A percentile compares a stretch with the other conserved stretches of the same genome.
Conservation (phyloP, 805 yeast species). For the Candida xyloterini region DNA sequence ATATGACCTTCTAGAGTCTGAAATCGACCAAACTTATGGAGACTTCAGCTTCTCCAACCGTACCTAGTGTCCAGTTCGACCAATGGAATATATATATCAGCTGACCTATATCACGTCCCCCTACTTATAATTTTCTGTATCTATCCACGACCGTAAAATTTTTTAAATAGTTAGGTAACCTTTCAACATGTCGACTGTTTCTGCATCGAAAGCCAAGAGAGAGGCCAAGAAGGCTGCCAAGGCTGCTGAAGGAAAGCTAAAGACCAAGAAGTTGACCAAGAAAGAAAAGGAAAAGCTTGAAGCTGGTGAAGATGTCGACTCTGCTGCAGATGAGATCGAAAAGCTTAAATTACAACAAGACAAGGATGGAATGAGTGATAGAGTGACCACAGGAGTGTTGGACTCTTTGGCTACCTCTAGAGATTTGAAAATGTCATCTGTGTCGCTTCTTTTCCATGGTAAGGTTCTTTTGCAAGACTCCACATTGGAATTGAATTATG, state of each 20-base stretch:
- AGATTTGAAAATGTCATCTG: conserved; percentile 88
- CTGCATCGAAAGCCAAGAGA: conserved; percentile 97
- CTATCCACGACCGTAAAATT: conserved; percentile 19
- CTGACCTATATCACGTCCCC: conserved; percentile 1
- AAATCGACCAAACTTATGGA: conserved; percentile 37
- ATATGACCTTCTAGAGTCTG: conserved; percentile 47
- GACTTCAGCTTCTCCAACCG: conserved; percentile 22
- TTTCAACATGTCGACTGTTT: conserved; percentile 45
- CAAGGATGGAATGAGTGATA: conserved; percentile 89
- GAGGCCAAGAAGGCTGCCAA: conserved; percentile 95
- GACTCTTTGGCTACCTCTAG: conserved; percentile 86
- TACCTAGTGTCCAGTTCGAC: conserved; percentile 1
- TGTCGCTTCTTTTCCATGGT: conserved; percentile 94
- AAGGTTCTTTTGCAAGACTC: conserved; percentile 94
- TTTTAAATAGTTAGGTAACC: conserved; percentile 12
- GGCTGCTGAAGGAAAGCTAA: conserved; percentile 72
- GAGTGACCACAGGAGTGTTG: conserved; percentile 97
- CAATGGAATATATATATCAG: not conserved
- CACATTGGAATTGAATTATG: conserved; percentile 87
- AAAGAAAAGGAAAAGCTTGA: conserved; percentile 45
- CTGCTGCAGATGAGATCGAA: conserved; percentile 70
- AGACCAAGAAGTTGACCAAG: conserved; percentile 61
- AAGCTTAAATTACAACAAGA: conserved; percentile 91
- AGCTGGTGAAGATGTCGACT: conserved; percentile 50
- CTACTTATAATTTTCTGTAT: not conserved